Evolutionary conservation across 805 yeast genomes (phyloP).

Genomic region (Barnettozyma californica): DNA sequence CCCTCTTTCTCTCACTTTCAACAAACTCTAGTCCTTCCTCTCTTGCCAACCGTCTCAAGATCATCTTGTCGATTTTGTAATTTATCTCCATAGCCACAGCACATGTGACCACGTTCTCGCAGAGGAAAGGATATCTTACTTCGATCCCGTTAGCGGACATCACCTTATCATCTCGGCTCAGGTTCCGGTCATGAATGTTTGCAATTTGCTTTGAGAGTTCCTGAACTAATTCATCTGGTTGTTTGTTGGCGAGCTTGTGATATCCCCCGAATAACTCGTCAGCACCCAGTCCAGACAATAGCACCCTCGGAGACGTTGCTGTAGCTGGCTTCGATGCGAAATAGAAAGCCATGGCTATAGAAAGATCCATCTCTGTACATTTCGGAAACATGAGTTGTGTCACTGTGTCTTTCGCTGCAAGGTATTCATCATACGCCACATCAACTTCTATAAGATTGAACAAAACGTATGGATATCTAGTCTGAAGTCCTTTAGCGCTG

Average conservation of each 20-base stretch:
- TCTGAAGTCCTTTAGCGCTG: constrained; percentile 50
- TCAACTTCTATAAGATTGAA: constrained; percentile 62
- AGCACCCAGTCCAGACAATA: constrained; percentile 93
- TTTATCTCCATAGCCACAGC: constrained; percentile 44
- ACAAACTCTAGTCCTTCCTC: constrained; percentile 49
- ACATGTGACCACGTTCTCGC: constrained; percentile 49
- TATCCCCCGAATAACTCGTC: constrained; percentile 97
- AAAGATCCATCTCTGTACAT: constrained; percentile 89
- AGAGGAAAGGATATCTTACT: constrained; percentile 81
- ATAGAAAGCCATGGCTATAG: constrained; percentile 92
- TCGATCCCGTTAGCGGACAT: constrained; percentile 86
- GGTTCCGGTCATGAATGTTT: constrained; percentile 70
- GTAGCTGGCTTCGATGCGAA: constrained; percentile 67
- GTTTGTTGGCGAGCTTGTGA: constrained; percentile 61
- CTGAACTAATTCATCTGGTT: constrained; percentile 39
- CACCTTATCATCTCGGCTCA: constrained; percentile 91
- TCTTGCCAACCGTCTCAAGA: constrained; percentile 59
- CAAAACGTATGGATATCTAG: constrained; percentile 34
- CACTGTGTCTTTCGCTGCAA: constrained; percentile 45
- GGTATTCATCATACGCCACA: constrained; percentile 65
- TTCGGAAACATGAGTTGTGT: constrained; percentile 72
- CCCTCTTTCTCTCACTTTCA: constrained; percentile 76
- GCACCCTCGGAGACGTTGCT: constrained; percentile 39
- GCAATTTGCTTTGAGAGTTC: constrained; percentile 70
- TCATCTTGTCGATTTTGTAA: constrained; percentile 44